Percentiles rank a stretch among this genome's conserved stretches.
phyloP scores from a whole-genome alignment of 352 stramenopile genomes.

The Phytophthora tentaculata region DNA sequence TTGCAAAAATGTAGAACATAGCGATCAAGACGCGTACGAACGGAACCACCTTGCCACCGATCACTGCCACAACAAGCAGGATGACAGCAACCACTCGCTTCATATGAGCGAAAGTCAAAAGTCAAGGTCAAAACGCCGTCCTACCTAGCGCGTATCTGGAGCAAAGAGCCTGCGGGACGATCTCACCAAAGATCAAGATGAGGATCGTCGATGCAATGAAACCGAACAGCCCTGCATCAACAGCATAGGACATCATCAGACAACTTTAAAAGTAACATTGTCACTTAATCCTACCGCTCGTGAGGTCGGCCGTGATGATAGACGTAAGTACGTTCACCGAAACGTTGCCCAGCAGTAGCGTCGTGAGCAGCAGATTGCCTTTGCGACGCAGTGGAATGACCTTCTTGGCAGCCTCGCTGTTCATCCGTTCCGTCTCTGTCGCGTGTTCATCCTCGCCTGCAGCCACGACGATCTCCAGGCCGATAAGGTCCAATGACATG shows the following conservation, averaged over 20 bases:
- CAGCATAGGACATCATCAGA: background rate
- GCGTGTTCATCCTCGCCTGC: conserved; percentile 87
- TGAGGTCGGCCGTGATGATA: conserved; percentile 96
- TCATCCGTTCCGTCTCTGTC: conserved; percentile 66
- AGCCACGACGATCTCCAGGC: conserved; percentile 96
- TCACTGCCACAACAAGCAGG: too few species aligned
- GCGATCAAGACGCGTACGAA: conserved; percentile 94
- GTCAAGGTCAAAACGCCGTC: conserved; percentile 22
- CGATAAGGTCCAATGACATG: conserved; percentile 97
- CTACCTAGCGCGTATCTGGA: conserved; percentile 92
- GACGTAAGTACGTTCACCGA: conserved; percentile 97
- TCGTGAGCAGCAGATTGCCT: conserved; percentile 98
- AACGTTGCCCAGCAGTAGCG: conserved; percentile 98
- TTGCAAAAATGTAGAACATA: conserved; percentile 94
- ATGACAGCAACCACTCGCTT: background rate
- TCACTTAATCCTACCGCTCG: conserved; percentile 41
- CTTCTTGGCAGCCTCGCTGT: conserved; percentile 64
- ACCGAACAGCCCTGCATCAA: conserved; percentile 67
- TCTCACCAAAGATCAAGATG: conserved; percentile 97
- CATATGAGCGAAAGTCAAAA: background rate
- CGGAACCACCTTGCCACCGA: conserved; percentile 80
- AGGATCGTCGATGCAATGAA: conserved; percentile 95
- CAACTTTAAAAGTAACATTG: background rate
- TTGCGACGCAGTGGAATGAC: conserved; percentile 93
- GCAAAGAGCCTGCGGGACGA: conserved; percentile 94